These are phyloP conservation scores for Aspergillus nidulans DNA, from an alignment of 495 filamentous ascomycete genomes.

Conservation along the genomic window DNA sequence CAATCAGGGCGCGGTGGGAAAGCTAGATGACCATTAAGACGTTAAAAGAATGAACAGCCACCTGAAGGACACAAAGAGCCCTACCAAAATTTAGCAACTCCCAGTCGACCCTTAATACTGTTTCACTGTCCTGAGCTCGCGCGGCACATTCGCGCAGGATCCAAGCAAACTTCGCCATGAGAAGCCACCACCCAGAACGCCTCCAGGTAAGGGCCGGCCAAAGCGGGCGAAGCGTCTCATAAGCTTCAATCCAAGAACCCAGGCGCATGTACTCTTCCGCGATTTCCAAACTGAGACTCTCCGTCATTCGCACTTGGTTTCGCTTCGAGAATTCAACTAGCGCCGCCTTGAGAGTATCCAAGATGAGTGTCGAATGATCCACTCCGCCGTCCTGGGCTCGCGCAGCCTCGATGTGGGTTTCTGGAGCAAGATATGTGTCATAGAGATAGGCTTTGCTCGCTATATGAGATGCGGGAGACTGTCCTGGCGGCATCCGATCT, in stretches of 20 bases:
- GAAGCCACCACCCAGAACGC: slow-evolving; percentile 72
- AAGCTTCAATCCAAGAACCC: slow-evolving; percentile 60
- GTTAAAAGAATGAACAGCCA: background rate
- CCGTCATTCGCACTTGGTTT: slow-evolving; percentile 59
- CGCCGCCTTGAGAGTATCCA: slow-evolving; percentile 56
- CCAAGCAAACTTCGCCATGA: slow-evolving; percentile 71
- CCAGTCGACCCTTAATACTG: slow-evolving; percentile 74
- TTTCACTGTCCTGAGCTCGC: slow-evolving; percentile 56
- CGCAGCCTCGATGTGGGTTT: slow-evolving; percentile 67
- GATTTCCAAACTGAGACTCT: slow-evolving; percentile 64
- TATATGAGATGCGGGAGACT: slow-evolving; percentile 63
- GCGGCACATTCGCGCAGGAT: slow-evolving; percentile 68
- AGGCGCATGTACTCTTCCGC: slow-evolving; percentile 62
- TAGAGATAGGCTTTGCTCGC: slow-evolving; percentile 66
- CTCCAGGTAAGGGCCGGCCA: slow-evolving; percentile 75
- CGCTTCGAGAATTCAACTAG: slow-evolving; percentile 60
- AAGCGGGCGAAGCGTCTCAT: slow-evolving; percentile 61
- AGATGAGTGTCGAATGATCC: slow-evolving; percentile 61
- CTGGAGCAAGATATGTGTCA: slow-evolving; percentile 80
- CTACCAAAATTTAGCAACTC: slow-evolving; percentile 69
- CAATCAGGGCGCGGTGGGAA: slow-evolving; percentile 59
- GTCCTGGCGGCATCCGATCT: slow-evolving; percentile 63
- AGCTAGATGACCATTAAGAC: slow-evolving; percentile 30
- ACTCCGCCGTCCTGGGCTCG: slow-evolving; percentile 47
- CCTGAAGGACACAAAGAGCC: slow-evolving; percentile 19